Evolutionary conservation across 2,329 filamentous ascomycete species (phyloP), one percentile per base, ranked within the genome.

Genomic region (Clonostachys sp.): DNA sequence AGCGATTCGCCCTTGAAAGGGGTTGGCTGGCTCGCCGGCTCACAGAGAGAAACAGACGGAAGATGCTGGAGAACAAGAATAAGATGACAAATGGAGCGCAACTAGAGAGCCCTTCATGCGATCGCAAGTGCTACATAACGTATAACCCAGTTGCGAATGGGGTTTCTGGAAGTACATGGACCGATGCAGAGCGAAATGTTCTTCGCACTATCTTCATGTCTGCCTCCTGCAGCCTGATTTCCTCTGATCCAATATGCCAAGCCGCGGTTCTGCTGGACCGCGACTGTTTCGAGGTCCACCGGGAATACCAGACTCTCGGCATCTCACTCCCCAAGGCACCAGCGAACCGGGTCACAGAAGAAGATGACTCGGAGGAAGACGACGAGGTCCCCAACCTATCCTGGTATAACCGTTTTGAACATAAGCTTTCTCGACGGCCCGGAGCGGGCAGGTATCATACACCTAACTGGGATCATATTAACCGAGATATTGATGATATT

Each of bases 401-500:
- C 6, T 80, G 77, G 78, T 81, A 80, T 52, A 79, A 83, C 56
- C 75, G 78, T 13, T 69, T 71, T 46, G 77, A 70, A 54, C 82
- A 81, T 57, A 65, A 73, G 51, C 68, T 81, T 6, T 44, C 41
- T 7, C 39, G 40, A n/a, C 35, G 35, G 7, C 41, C 30, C 9
- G 42, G 41, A 9, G 46, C 34, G 14, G 41, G 34, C 46, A 44
- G 42, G 34, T 44, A 44, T 18, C 46, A 48, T 16, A 61, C 74
- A 41, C 72, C 73, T 12, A 75, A 81, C 57, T 80, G 77, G 75
- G 68, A 78, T 4, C 71, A 78, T 41, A 81, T 77, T 12, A 66
- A 70, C 42, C 77, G 74, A 5, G 74, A 81, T 51, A 70, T 78
- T 46, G 77, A 81, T 51, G 74, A 81, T 42, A 36, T 48, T 12